These are phyloP conservation scores for Dioszegia hungarica DNA, from an alignment of 768 basidiomycete species.

Conservation along the genomic window DNA sequence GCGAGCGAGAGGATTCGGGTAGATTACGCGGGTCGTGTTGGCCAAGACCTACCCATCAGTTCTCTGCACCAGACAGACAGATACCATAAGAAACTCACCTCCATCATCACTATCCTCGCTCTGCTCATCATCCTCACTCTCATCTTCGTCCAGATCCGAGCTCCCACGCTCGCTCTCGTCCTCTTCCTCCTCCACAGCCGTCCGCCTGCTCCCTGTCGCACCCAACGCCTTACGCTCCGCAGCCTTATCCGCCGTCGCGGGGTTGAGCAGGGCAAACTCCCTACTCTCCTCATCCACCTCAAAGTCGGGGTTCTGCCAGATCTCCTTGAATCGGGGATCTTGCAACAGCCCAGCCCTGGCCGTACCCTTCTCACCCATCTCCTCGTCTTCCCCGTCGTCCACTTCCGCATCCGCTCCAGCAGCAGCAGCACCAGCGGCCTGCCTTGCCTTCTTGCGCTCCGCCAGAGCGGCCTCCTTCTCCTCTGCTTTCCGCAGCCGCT, in stretches of 20 bases:
- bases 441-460: constrained; percentile 5
- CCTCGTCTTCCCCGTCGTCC: constrained; percentile 23
- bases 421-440: constrained; percentile 30
- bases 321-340: constrained; percentile 81
- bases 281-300: constrained; percentile 80
- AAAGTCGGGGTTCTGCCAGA: constrained; percentile 89
- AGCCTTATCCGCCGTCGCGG: constrained; percentile 63
- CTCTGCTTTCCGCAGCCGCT: constrained; percentile 61
- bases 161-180: constrained; percentile 68
- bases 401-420: constrained; percentile 27
- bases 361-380: constrained; percentile 5
- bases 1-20: constrained; percentile 4
- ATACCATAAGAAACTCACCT: constrained; percentile 6
- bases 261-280: constrained; percentile 90
- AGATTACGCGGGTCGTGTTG: constrained; percentile 45
- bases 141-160: constrained; percentile 39
- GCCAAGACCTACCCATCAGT: constrained; percentile 22
- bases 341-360: constrained; percentile 41
- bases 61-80: not conserved
- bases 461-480: constrained; percentile 50
- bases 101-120: constrained; percentile 14
- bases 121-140: constrained; percentile 10
- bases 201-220: constrained; percentile 52
- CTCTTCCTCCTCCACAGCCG: constrained; percentile 81
- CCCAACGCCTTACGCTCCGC: constrained; percentile 21